Evolutionary conservation across 192 early-diverging fungal species (phyloP).

Genomic region (Ambispora gerdemannii): DNA sequence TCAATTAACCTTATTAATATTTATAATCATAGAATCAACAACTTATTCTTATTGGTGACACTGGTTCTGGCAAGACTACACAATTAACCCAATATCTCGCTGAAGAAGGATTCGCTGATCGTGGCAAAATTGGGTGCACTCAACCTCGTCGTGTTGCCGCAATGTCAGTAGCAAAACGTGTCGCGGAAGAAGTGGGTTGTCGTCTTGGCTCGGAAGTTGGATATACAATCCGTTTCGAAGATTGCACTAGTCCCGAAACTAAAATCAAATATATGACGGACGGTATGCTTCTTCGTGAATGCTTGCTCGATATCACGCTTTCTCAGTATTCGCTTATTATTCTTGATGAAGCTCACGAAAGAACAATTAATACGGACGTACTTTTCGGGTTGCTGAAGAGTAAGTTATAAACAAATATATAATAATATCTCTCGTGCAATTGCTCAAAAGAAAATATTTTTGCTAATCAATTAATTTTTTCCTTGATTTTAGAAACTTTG

Average conservation of each 20-base stretch:
- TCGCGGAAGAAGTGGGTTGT: constrained; percentile 94
- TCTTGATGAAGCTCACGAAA: constrained; percentile 98
- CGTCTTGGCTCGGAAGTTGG: constrained; percentile 92
- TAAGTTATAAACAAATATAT: constrained; percentile 26
- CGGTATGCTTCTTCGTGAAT: constrained; percentile 93
- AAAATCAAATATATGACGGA: constrained; percentile 99
- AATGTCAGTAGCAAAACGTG: constrained; percentile 98
- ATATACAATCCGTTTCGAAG: constrained; percentile 98
- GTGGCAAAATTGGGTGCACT: constrained; percentile 94
- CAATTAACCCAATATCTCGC: constrained; percentile 98
- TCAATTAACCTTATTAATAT: background rate
- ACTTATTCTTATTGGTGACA: constrained; percentile 91
- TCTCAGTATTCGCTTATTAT: constrained; percentile 88
- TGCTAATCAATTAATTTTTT: background rate
- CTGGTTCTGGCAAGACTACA: constrained; percentile 97
- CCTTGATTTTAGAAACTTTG: constrained; percentile 48
- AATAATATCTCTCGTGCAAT: too few relatives aligned
- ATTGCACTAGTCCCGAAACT: constrained; percentile 88
- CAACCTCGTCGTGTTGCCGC: constrained; percentile 98
- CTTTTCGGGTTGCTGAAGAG: constrained; percentile 89
- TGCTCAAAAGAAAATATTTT: background rate
- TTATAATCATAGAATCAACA: constrained; percentile 52
- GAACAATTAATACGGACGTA: constrained; percentile 94
- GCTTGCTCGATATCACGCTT: constrained; percentile 79
- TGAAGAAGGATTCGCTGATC: constrained; percentile 87